Evolutionary conservation across 371 early-diverging fungal genomes (phyloP).

Genomic region (Basidiobolus meristosporus): DNA sequence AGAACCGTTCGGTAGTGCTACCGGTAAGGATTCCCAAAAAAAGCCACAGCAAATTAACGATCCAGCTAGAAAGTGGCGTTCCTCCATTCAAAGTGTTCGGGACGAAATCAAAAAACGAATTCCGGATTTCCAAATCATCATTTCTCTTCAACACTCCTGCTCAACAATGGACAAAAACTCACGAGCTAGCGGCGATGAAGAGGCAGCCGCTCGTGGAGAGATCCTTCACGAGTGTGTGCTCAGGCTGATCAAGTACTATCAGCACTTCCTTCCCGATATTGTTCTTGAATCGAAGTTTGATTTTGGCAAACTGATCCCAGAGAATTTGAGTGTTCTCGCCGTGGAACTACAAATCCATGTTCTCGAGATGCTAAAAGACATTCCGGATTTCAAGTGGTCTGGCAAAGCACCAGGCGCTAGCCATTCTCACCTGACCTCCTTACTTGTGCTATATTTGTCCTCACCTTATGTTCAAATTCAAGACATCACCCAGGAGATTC

Average conservation of each 20-base stretch:
- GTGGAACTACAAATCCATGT: slow-evolving; percentile 31
- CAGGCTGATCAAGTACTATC: slow-evolving; percentile 40
- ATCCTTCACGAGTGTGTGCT: slow-evolving; percentile 30
- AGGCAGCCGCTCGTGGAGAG: slow-evolving; percentile 11
- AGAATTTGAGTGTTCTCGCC: slow-evolving; percentile 25
- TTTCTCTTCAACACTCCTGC: background rate
- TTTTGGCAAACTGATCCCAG: slow-evolving; percentile 45
- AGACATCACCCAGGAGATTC: too few species aligned
- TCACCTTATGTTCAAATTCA: too few species aligned
- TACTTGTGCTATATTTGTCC: too few species aligned
- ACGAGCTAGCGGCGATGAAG: too few species aligned
- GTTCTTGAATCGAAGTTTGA: slow-evolving; percentile 52
- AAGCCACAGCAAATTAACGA: background rate
- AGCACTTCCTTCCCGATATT: slow-evolving; percentile 36
- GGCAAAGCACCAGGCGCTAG: slow-evolving; percentile 17
- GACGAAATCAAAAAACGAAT: background rate
- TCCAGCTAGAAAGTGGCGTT: background rate
- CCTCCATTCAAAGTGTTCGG: background rate
- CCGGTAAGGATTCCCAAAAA: too few species aligned
- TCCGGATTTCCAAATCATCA: background rate
- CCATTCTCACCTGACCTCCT: too few species aligned
- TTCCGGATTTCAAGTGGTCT: slow-evolving; percentile 51
- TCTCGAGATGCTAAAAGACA: slow-evolving; percentile 31
- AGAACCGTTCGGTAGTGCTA: too few species aligned
- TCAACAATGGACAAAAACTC: too few species aligned